Evolutionary conservation across 1,284 basidiomycete species (phyloP).

Genomic region (Austroboletus novae-zelandiae): DNA sequence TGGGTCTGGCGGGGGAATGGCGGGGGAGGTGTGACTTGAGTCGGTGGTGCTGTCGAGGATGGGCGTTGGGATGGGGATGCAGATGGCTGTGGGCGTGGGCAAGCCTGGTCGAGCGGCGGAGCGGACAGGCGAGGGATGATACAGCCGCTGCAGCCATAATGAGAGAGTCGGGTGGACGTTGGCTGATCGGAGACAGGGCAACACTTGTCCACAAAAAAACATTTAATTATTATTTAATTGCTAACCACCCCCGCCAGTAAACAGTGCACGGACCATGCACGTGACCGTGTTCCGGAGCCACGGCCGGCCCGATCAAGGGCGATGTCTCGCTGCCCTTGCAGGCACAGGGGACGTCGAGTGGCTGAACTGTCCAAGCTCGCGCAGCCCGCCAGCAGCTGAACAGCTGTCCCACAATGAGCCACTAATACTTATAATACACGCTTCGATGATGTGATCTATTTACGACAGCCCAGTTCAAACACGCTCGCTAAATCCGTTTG

Average conservation of each 20-base stretch:
- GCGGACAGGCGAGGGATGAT: slow-evolving; percentile 27
- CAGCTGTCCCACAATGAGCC: not conserved
- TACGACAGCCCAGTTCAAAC: slow-evolving; percentile 5
- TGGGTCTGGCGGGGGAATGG: not conserved
- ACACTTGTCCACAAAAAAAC: slow-evolving; percentile 5
- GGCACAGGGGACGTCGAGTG: not conserved
- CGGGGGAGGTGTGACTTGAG: not conserved
- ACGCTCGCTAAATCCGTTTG: slow-evolving; percentile 10
- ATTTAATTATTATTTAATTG: not conserved
- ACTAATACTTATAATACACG: not conserved
- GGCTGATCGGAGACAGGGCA: slow-evolving; percentile 13
- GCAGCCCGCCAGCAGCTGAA: too few relatives aligned
- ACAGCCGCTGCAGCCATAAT: slow-evolving; percentile 31
- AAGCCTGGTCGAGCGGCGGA: slow-evolving; percentile 27
- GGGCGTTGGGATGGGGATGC: not conserved
- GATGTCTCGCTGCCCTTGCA: not conserved
- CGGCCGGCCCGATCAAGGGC: too few relatives aligned
- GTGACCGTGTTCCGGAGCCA: slow-evolving; percentile 7
- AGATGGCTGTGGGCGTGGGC: slow-evolving; percentile 18
- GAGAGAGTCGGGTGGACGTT: slow-evolving; percentile 16
- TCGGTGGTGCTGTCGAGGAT: not conserved
- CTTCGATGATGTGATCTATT: slow-evolving; percentile 4
- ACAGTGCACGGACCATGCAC: slow-evolving; percentile 28
- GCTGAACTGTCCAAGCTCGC: too few relatives aligned
- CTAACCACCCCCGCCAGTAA: slow-evolving; percentile 4